These are phyloP conservation scores for Fusarium clavum DNA, from an alignment of 2,329 filamentous ascomycete species.

Conservation along the genomic window DNA sequence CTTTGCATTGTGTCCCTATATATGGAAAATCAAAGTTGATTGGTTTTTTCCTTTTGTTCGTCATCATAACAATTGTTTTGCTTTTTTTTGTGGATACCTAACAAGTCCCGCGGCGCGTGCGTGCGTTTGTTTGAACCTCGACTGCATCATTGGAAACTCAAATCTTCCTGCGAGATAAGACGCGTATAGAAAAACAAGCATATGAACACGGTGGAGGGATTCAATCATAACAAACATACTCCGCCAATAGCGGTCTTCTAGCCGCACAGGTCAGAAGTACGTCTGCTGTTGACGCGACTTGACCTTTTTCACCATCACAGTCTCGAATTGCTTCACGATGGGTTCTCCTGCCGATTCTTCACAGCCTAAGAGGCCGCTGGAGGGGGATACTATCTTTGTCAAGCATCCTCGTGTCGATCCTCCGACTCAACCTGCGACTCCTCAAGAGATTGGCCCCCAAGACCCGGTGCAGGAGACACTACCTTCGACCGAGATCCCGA, in stretches of 20 bases:
- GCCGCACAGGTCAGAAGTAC: not conserved
- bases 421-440: constrained; percentile 49
- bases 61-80: not conserved
- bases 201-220: constrained; percentile 16
- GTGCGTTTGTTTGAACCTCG: constrained; percentile 31
- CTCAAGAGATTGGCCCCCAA: constrained; percentile 47
- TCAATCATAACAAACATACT: not conserved
- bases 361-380: constrained; percentile 50
- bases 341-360: constrained; percentile 47
- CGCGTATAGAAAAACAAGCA: constrained; percentile 18
- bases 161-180: constrained; percentile 20
- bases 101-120: constrained; percentile 32
- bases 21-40: not conserved
- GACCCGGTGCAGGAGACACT: constrained; percentile 64
- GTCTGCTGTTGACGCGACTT: constrained; percentile 31
- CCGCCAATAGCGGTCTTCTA: not conserved
- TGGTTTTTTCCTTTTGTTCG: not conserved
- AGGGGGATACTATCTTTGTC: constrained; percentile 43
- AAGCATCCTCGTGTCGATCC: constrained; percentile 51
- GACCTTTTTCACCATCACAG: not conserved
- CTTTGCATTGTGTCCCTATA: not conserved
- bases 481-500: constrained; percentile 67
- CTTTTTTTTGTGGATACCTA: constrained; percentile 22
- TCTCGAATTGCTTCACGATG: constrained; percentile 48
- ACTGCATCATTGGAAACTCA: constrained; percentile 35